Evolutionary conservation across 306 rosid genomes (phyloP), one percentile per base, ranked within the genome.

Genomic region (Sechiopsis laciniata): DNA sequence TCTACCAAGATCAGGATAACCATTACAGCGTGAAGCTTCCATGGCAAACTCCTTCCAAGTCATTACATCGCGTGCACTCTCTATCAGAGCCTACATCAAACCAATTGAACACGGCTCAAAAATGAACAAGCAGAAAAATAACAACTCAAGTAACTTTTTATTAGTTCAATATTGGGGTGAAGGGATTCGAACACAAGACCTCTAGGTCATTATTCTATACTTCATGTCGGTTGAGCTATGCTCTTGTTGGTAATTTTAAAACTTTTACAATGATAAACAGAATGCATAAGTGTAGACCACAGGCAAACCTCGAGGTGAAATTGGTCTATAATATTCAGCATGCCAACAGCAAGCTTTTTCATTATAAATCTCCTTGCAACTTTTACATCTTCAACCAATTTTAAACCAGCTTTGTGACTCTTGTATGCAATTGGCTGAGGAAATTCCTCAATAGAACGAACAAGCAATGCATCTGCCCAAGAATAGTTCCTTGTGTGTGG

Each of bases 401-500:
- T 87, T 77, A 88, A 63, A 58, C 99, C 99, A 75, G 78, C 85
- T 71, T 81, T 81, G 78, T 91, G 97, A 10, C 88, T 81, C 83
- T 89, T 85, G 72, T 95, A 89, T 20, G 90, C 96, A 74, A 95
- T 85, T 58, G 99, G 97, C 76, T 86, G 86, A 37, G 99, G 99
- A 80, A 67, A 86, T 75, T 91, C 97, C 63, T 79, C 21, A 24
- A 95, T 89, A 24, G 96, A 63, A 69, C 96, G 83, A 80, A 95
- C 96, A 77, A 91, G 92, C 63, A 86, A 86, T 75, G 77, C 88
- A 76, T 95, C 96, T 5, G 97, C 99, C 99, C 99, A 95, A 57
- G 97, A 91, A 88, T 91, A 89, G 78, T 82, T 88, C 77, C 88
- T 91, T 70, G 95, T 87, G 84, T 88, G 95, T 0, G 99, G 99